Evolutionary conservation across 306 rosid genomes (phyloP).

Genomic region (Cicer bijugum): DNA sequence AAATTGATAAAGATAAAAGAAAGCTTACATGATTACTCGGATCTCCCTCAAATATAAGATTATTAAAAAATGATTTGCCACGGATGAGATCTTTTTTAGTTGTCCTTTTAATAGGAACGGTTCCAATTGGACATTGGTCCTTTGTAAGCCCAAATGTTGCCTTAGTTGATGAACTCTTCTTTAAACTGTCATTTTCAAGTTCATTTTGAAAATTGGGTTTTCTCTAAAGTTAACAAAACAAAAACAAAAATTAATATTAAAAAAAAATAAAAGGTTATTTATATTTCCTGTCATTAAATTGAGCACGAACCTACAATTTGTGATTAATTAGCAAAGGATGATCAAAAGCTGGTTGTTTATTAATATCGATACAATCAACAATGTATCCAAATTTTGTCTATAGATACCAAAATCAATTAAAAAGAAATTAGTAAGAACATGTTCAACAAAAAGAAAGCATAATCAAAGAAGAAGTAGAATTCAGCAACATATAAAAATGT

Average conservation of each 20-base stretch:
- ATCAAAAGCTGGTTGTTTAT: not conserved
- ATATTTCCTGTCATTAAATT: too few relatives aligned
- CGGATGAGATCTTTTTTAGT: not conserved
- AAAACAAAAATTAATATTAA: not conserved
- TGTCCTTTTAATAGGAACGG: slow-evolving; percentile 7
- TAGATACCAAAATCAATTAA: not conserved
- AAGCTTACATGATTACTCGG: not conserved
- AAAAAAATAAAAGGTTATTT: too few relatives aligned
- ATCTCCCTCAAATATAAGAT: not conserved
- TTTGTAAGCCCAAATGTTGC: not conserved
- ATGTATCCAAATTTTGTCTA: not conserved
- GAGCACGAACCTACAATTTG: not conserved
- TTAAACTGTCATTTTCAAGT: not conserved
- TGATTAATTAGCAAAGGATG: not conserved
- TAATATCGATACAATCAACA: not conserved
- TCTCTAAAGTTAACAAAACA: not conserved
- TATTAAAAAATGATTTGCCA: not conserved
- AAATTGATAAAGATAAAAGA: not conserved
- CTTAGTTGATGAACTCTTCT: not conserved
- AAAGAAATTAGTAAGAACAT: not conserved
- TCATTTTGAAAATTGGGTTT: not conserved
- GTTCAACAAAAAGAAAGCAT: not conserved
- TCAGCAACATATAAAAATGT: not conserved
- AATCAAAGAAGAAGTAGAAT: not conserved
- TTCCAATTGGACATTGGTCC: not conserved